A percentile compares a stretch with the other conserved stretches of the same genome.
phyloP scores from a whole-genome alignment of 2,329 filamentous ascomycete genomes.

The Arthrobotrys conoides region DNA sequence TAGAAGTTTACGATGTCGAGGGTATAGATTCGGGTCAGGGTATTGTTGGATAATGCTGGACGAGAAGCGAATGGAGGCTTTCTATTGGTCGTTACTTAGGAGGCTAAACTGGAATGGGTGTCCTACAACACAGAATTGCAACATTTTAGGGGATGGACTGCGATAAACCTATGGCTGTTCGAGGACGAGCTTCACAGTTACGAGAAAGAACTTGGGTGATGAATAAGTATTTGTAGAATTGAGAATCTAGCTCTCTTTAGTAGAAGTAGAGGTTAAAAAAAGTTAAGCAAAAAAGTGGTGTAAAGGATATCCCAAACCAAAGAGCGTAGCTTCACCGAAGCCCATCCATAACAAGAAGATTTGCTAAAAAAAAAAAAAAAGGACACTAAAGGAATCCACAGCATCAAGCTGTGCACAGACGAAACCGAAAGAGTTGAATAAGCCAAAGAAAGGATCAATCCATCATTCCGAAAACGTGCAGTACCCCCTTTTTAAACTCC shows the following conservation, averaged over 20 bases:
- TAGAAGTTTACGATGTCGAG: neutral
- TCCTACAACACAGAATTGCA: neutral
- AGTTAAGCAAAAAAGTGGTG: neutral
- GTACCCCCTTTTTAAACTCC: constrained; percentile 19
- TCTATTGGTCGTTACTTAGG: neutral
- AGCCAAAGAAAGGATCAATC: neutral
- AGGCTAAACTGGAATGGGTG: neutral
- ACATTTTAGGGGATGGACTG: neutral
- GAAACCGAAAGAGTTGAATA: neutral
- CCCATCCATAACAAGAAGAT: neutral
- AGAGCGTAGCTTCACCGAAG: constrained; percentile 1
- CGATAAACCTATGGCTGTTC: too few species aligned
- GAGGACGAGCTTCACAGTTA: too few species aligned
- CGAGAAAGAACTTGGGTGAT: neutral
- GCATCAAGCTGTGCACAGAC: neutral
- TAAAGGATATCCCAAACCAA: neutral
- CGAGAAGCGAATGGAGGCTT: neutral
- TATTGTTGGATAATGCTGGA: neutral
- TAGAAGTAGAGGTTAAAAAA: neutral
- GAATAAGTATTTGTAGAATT: neutral
- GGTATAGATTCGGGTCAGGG: neutral
- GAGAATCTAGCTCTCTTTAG: neutral
- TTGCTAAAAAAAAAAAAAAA: neutral
- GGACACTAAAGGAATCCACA: neutral
- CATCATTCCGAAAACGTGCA: too few species aligned